phyloP scores from a whole-genome alignment of 805 yeast species.

The Saccharomycopsis microspora region DNA sequence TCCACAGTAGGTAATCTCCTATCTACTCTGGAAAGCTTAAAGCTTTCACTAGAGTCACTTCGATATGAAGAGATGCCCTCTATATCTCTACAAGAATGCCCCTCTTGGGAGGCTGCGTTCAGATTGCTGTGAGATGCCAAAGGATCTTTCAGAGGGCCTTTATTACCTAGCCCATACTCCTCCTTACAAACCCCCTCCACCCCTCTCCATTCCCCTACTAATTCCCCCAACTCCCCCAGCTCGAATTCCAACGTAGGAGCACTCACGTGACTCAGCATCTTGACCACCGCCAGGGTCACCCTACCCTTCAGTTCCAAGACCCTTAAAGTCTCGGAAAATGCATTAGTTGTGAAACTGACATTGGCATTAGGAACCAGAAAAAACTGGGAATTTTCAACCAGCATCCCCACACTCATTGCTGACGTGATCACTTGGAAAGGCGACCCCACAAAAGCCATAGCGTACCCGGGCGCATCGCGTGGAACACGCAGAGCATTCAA shows the following conservation, averaged over 20 bases:
- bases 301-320: slow-evolving; percentile 11
- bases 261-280: slow-evolving; percentile 29
- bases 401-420: slow-evolving; percentile 24
- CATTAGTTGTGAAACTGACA: slow-evolving; percentile 29
- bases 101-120: neutral
- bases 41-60: neutral
- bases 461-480: too few species aligned
- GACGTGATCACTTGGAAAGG: slow-evolving; percentile 31
- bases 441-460: slow-evolving; percentile 25
- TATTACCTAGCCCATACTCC: too few species aligned
- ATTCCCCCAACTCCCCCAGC: slow-evolving; percentile 27
- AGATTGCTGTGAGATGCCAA: neutral
- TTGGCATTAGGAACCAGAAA: slow-evolving; percentile 28
- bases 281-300: slow-evolving; percentile 21
- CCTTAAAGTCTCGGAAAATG: slow-evolving; percentile 25
- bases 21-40: neutral
- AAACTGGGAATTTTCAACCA: slow-evolving; percentile 18
- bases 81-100: slow-evolving; percentile 4
- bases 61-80: neutral
- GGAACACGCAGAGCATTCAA: too few species aligned
- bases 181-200: slow-evolving; percentile 19
- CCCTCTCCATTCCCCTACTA: slow-evolving; percentile 17
- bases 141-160: neutral
- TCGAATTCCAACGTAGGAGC: slow-evolving; percentile 35
- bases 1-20: too few species aligned